Base-by-base conservation (phyloP, 2,329 filamentous ascomycete species). In the Cryphonectria parasitica region DNA sequence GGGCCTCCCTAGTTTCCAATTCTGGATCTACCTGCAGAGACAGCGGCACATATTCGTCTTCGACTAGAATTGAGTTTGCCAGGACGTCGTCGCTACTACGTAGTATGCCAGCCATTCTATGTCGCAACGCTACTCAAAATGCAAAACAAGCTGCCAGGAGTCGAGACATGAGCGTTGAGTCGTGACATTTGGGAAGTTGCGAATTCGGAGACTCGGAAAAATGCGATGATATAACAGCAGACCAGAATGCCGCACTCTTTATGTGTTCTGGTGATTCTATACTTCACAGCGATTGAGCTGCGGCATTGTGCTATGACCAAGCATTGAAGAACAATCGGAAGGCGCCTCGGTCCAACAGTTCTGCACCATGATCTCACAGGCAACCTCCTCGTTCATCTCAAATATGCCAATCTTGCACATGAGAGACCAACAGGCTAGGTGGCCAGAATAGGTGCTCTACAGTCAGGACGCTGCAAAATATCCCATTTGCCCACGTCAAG, bases 51-150 rank as follows among this genome's bases (percentile, higher is more conserved):
- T 15, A 54, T 31, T 31, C 25, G 25, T 31, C 54, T 63, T 41
- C 3, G n/a, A 39, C 34, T 19, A n/a, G 60, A 28, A 63, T 63
- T 63, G 36, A 43, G 61, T 63, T 63, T 45, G 22, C n/a, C 61
- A 31, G 25, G 61, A 56, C 54, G 11, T 56, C 52, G n/a, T 28
- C 43, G 43, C 43, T 45, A 45, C 43, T 45, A 45, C 43, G 43
- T 45, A 45, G 43, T 28, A 28, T n/a, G 11, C 52, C 52, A 10
- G 52, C n/a, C 52, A 56, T 25, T 15, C 52, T 15, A 28, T 5
- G 25, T 56, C 25, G 54, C 25, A 31, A 17, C 54, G 54, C 25
- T 31, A 56, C 25, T 28, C 54, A 56, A 17, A 17, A 17, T 17
- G 45, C 25, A 31, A 25, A 31, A 56, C 54, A 56, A 56, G n/a